Conservation (phyloP, 1,284 basidiomycete genomes). For the Heterobasidion parviporum region DNA sequence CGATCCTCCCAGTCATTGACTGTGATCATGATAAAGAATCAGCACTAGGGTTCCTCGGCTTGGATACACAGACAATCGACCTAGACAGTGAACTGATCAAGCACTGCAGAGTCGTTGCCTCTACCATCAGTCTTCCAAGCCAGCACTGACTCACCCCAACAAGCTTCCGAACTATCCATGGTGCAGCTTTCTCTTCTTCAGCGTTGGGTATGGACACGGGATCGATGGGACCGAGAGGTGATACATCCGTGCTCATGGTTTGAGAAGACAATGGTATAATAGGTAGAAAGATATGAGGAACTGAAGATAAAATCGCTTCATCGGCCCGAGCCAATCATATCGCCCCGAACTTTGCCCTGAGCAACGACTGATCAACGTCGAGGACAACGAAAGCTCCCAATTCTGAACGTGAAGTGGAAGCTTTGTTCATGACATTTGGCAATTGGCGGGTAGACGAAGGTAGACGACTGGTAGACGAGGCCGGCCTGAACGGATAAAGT, state of each 20-base stretch:
- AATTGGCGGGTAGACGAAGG: too few relatives aligned
- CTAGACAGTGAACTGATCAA: conserved; percentile 4
- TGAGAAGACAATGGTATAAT: neutral
- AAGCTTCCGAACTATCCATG: conserved; percentile 58
- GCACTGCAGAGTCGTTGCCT: neutral
- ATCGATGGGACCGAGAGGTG: conserved; percentile 46
- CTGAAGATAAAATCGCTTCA: too few relatives aligned
- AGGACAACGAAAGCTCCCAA: too few relatives aligned
- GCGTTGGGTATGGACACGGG: conserved; percentile 34
- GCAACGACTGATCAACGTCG: too few relatives aligned
- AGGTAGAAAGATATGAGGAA: too few relatives aligned
- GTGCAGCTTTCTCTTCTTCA: conserved; percentile 48
- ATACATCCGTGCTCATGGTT: conserved; percentile 15
- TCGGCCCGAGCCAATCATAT: too few relatives aligned
- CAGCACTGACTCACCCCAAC: conserved; percentile 37
- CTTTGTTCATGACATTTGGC: too few relatives aligned
- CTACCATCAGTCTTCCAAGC: too few relatives aligned
- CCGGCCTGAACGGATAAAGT: too few relatives aligned
- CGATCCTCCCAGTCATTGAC: conserved; percentile 59
- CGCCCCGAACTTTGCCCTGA: too few relatives aligned
- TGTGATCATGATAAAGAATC: conserved; percentile 14
- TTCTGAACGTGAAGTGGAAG: too few relatives aligned
- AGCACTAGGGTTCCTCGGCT: neutral
- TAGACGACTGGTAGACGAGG: too few relatives aligned
- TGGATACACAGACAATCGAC: neutral